Evolutionary conservation across 2,329 filamentous ascomycete genomes (phyloP), one percentile per base, ranked within the genome.

Genomic region (Fusarium sp.): DNA sequence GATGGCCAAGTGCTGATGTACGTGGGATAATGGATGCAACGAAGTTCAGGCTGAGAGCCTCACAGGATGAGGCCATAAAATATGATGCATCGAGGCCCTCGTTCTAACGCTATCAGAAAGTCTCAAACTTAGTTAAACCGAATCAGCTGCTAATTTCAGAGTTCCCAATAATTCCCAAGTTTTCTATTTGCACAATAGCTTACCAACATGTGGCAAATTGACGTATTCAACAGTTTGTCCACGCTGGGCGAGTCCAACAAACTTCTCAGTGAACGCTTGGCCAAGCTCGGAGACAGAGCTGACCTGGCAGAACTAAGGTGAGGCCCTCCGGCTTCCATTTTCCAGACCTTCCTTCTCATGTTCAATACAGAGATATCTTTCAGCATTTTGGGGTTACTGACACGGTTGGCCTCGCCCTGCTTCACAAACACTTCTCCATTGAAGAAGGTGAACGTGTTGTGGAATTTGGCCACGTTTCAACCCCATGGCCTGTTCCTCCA

Each of bases 381-480:
- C 30, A 58, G 3, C 11, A 58, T 1, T 48, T 47, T 10, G 15
- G 18, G 20, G 55, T 58, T 1, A 58, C 30, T 24, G 24, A 48
- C n/a, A 48, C 30, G 7, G 28, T 57, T 26, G 54, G 54, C n/a
- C 54, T 57, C 10, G 54, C 54, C 11, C 54, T 57, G 5, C 54
- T 57, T 22, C 54, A 57, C 30, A 57, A 57, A 57, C 54, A 57
- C 30, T 57, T 57, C 30, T 57, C 54, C 28, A 57, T 57, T 26
- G 55, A 48, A 18, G 41, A 58, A 45, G 55, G 55, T 1, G 55
- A 58, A 4, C 55, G 55, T 28, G 55, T 58, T 10, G 55, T 58
- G 5, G 41, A 58, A 48, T 58, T 58, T 5, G 55, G 55, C 41
- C 55, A 58, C 20, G 55, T 58, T 28, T 58, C 55, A 24, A 58